A percentile compares a stretch with the other conserved stretches of the same genome.
These are phyloP conservation scores for Phytophthora capsici DNA, from an alignment of 352 stramenopile species.

Conservation along the genomic window DNA sequence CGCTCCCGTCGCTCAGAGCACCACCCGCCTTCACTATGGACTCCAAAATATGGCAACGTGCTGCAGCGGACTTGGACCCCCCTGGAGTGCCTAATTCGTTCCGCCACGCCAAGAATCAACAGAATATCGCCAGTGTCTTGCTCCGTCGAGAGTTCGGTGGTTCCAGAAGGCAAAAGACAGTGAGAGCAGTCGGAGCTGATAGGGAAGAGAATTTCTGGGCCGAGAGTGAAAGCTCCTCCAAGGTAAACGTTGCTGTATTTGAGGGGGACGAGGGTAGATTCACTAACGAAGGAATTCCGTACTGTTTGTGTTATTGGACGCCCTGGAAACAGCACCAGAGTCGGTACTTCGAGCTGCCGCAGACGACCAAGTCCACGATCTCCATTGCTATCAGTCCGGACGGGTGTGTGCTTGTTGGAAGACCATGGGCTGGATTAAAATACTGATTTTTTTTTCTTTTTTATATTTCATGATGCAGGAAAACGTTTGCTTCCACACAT, in stretches of 20 bases:
- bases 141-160: slow-evolving; percentile 65
- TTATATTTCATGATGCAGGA: slow-evolving; percentile 45
- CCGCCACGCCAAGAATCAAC: slow-evolving; percentile 58
- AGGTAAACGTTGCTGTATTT: slow-evolving; percentile 44
- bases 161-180: slow-evolving; percentile 45
- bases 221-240: slow-evolving; percentile 76
- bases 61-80: slow-evolving; percentile 71
- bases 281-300: background rate
- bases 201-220: slow-evolving; percentile 78
- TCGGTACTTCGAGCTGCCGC: slow-evolving; percentile 84
- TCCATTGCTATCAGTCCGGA: slow-evolving; percentile 89
- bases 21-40: slow-evolving; percentile 25
- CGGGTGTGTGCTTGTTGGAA: slow-evolving; percentile 46
- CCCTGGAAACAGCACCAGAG: slow-evolving; percentile 67
- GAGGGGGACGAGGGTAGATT: background rate
- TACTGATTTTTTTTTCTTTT: slow-evolving; percentile 3
- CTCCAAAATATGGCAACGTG: slow-evolving; percentile 76
- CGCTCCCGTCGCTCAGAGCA: background rate
- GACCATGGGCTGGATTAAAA: background rate
- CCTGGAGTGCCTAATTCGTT: slow-evolving; percentile 82
- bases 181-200: slow-evolving; percentile 53
- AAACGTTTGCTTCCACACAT: slow-evolving; percentile 97
- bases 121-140: slow-evolving; percentile 76
- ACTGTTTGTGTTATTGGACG: slow-evolving; percentile 2
- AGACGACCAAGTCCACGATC: slow-evolving; percentile 89